A percentile compares a stretch with the other conserved stretches of the same genome.
Conservation (phyloP, 768 basidiomycete species). For the Pisolithus marmoratus region DNA sequence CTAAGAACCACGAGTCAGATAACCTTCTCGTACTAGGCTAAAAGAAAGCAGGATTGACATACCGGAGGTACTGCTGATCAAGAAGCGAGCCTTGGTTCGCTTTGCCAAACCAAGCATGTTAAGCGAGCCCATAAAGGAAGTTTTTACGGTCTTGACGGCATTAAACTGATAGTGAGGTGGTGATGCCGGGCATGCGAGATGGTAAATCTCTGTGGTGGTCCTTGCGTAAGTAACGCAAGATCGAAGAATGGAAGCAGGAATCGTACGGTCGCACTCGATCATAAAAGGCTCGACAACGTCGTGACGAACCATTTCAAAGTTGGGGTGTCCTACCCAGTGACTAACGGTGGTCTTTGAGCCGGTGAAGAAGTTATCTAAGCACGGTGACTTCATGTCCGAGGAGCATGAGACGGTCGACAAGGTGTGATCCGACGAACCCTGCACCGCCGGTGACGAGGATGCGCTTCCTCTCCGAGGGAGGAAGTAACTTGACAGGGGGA, state of each 20-base stretch:
- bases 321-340: conserved; percentile 96
- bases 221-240: conserved; percentile 1
- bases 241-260: neutral
- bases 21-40: conserved; percentile 1
- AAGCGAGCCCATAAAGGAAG: conserved; percentile 95
- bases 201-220: conserved; percentile 81
- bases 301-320: conserved; percentile 97
- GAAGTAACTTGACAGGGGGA: conserved; percentile 85
- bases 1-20: conserved; percentile 33
- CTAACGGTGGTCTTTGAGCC: conserved; percentile 96
- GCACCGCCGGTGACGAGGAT: conserved; percentile 95
- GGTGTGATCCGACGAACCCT: conserved; percentile 98
- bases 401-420: conserved; percentile 96
- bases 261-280: conserved; percentile 97
- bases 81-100: conserved; percentile 94
- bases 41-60: conserved; percentile 13
- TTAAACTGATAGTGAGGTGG: conserved; percentile 98
- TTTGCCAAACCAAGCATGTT: conserved; percentile 99
- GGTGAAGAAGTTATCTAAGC: conserved; percentile 97
- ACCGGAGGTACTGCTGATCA: conserved; percentile 95
- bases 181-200: conserved; percentile 96
- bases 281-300: conserved; percentile 97
- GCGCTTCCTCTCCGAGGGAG: conserved; percentile 75
- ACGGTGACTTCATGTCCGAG: conserved; percentile 97
- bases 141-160: conserved; percentile 97